Evolutionary conservation across 176 grass and related monocot genomes (phyloP).

Genomic region (Stipa capillata): DNA sequence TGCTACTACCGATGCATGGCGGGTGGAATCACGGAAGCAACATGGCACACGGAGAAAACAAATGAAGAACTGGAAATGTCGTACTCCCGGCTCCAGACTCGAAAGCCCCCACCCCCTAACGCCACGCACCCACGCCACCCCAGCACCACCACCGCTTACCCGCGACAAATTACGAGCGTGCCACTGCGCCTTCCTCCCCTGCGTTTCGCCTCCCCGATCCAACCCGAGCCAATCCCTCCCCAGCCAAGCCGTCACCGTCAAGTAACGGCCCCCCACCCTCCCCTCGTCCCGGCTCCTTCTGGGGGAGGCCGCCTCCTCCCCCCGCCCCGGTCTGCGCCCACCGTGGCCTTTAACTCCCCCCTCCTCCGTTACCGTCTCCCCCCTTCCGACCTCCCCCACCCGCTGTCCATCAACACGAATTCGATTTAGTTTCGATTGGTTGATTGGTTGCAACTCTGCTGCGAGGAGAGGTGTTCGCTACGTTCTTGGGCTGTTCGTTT

Average conservation of each 20-base stretch:
- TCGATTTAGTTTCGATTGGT: background rate
- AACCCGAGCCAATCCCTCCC: background rate
- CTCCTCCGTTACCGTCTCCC: constrained; percentile 40
- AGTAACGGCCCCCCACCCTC: constrained; percentile 47
- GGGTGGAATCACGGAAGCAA: too few relatives aligned
- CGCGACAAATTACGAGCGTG: background rate
- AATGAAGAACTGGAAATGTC: too few relatives aligned
- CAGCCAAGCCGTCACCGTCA: constrained; percentile 61
- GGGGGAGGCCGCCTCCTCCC: constrained; percentile 48
- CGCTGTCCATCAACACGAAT: background rate
- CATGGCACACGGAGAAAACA: background rate
- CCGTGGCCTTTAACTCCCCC: constrained; percentile 32
- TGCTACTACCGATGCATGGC: too few relatives aligned
- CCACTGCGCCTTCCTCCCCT: background rate
- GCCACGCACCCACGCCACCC: too few relatives aligned
- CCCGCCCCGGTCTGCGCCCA: background rate
- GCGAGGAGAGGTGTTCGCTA: background rate
- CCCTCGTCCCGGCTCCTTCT: constrained; percentile 37
- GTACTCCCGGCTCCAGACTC: too few relatives aligned
- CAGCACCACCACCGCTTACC: background rate
- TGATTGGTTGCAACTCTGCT: background rate
- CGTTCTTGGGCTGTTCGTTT: background rate
- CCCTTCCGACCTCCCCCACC: constrained; percentile 18
- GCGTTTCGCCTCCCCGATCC: background rate
- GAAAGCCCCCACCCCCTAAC: too few relatives aligned